phyloP scores from a whole-genome alignment of 148 eudicot species.

The Diospyros lotus region DNA sequence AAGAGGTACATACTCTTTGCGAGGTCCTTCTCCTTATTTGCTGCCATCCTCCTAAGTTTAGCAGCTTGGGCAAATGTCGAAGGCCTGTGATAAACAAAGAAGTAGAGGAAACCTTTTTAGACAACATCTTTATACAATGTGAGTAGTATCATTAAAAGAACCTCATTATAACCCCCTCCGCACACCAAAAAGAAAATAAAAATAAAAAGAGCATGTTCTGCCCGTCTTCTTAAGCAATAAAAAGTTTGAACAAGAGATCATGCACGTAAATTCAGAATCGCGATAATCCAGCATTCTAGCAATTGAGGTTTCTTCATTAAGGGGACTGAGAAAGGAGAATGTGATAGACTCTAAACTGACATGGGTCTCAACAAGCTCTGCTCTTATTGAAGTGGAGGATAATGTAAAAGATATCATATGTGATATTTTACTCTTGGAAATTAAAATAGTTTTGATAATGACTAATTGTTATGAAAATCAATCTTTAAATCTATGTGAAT shows the following conservation, averaged over 20 bases:
- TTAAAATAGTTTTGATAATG: too few relatives aligned
- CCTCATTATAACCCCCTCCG: not conserved
- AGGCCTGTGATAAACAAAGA: slow-evolving; percentile 53
- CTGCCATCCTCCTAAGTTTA: slow-evolving; percentile 85
- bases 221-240: not conserved
- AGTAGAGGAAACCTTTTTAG: slow-evolving; percentile 4
- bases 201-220: not conserved
- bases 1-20: slow-evolving; percentile 56
- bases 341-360: too few relatives aligned
- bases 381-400: too few relatives aligned
- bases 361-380: too few relatives aligned
- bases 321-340: too few relatives aligned
- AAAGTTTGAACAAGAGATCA: not conserved
- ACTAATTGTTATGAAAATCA: too few relatives aligned
- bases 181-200: not conserved
- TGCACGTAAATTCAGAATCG: not conserved
- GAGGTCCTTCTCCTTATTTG: slow-evolving; percentile 88
- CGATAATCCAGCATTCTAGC: not conserved
- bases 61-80: slow-evolving; percentile 99
- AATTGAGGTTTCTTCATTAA: too few relatives aligned
- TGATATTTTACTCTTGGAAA: too few relatives aligned
- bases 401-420: too few relatives aligned
- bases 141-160: not conserved
- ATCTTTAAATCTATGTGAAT: too few relatives aligned
- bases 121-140: not conserved